Conservation (phyloP, 169 alveolate species). For the Cryptosporidium xiaoi region DNA sequence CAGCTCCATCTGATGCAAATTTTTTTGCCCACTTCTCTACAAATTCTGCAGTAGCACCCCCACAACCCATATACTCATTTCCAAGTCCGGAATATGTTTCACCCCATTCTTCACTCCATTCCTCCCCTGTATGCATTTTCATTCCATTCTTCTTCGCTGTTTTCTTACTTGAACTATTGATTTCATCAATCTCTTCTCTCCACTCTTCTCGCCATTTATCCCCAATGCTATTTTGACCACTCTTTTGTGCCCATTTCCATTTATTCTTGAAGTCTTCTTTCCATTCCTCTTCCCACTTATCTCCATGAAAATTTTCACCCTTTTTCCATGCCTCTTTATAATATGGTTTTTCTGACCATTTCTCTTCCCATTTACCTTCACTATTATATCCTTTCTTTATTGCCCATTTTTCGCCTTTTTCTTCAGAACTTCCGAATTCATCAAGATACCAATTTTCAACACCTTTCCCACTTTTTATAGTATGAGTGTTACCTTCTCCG, state of each 20-base stretch:
- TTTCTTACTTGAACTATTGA: slow-evolving; percentile 31
- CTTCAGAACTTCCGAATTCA: slow-evolving; percentile 41
- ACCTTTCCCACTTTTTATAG: slow-evolving; percentile 59
- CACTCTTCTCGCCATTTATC: slow-evolving; percentile 73
- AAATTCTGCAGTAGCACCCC: slow-evolving; percentile 44
- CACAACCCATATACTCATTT: slow-evolving; percentile 58
- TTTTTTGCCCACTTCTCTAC: slow-evolving; percentile 66
- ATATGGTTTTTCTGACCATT: slow-evolving; percentile 45
- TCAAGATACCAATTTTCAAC: slow-evolving; percentile 39
- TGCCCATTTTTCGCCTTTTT: slow-evolving; percentile 62
- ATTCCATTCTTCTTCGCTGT: slow-evolving; percentile 44
- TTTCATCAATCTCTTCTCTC: slow-evolving; percentile 49
- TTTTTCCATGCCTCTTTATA: slow-evolving; percentile 72
- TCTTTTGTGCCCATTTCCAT: slow-evolving; percentile 72
- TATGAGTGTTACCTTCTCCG: slow-evolving; percentile 37
- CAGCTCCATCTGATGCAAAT: slow-evolving; percentile 65
- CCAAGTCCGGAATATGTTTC: slow-evolving; percentile 57
- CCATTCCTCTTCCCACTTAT: slow-evolving; percentile 75
- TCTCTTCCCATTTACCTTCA: slow-evolving; percentile 70
- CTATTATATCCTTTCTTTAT: slow-evolving; percentile 45
- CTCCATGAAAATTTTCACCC: slow-evolving; percentile 61
- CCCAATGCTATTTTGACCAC: slow-evolving; percentile 59
- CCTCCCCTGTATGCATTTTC: slow-evolving; percentile 59
- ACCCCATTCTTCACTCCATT: slow-evolving; percentile 74
- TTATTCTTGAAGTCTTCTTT: slow-evolving; percentile 63